Conservation (phyloP, 257 asterid genomes). For the Capsicum chinense region DNA sequence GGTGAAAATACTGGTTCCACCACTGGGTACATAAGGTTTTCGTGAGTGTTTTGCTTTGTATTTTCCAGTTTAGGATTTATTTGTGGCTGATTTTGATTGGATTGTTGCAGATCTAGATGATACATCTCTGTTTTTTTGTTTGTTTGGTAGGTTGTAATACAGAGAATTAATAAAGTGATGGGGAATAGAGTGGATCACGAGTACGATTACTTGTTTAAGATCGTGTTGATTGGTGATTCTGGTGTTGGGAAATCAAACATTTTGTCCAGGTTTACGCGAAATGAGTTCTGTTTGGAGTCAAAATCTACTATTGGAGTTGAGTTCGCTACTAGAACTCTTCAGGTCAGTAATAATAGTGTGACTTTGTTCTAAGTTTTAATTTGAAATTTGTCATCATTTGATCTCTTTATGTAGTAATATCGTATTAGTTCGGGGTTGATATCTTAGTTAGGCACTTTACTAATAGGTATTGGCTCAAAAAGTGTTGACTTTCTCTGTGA, state of each 20-base stretch:
- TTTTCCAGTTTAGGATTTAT: neutral
- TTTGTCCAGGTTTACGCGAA: conserved; percentile 26
- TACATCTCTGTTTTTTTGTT: neutral
- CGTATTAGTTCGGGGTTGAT: neutral
- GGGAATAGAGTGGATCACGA: conserved; percentile 28
- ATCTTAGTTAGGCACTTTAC: no score
- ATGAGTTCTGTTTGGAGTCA: conserved; percentile 26
- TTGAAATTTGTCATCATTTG: neutral
- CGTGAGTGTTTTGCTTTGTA: neutral
- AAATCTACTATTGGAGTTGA: conserved; percentile 21
- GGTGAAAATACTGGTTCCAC: no score
- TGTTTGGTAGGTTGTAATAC: neutral
- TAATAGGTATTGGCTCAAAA: no score
- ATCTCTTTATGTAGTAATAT: neutral
- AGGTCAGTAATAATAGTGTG: neutral
- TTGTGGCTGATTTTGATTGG: neutral
- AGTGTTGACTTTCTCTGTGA: no score
- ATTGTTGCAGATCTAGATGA: conserved; percentile 12
- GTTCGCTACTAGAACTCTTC: conserved; percentile 24
- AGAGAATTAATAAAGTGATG: neutral
- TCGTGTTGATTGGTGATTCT: conserved; percentile 25
- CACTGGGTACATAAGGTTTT: neutral
- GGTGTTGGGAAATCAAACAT: conserved; percentile 25
- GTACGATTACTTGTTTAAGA: conserved; percentile 28
- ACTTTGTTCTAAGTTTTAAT: neutral